Evolutionary conservation across 2,329 filamentous ascomycete species (phyloP), one percentile per base, ranked within the genome.

Genomic region (Aquanectria penicillioides): DNA sequence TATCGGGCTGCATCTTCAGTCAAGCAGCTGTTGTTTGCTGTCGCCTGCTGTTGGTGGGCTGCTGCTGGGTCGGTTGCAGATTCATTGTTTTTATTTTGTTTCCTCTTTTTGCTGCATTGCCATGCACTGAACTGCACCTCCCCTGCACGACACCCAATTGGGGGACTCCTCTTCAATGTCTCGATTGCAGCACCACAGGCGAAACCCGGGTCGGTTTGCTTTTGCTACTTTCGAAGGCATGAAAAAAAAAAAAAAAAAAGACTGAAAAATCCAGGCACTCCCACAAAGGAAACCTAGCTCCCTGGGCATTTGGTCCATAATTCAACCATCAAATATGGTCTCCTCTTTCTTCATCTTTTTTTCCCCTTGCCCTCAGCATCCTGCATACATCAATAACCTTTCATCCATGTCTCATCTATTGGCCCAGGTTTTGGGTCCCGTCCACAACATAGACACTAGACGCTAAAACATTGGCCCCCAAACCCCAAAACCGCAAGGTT

Each of bases 391-490:
- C 18, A 41, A 26, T 41, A 4, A 20, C n/a, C 23, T 4, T 2
- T 10, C 49, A 41, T 33, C 18, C 46, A 37, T 52, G 31, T 34
- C 50, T 2, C 20, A 38, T 44, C 41, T 17, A 22, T 22, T 33
- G 29, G 23, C 40, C 47, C 38, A 38, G 46, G 23, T 15, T 34
- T 44, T 53, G 41, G 34, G 52, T 41, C 28, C 15, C 28, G 43
- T 47, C 51, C 43, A 28, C 34, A 34, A 43, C 26, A 40, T 33
- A 26, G 23, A 38, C 54, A 43, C 33, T 47, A 18, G n/a, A 17
- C 33, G 47, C 54, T 51, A 51, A 51, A 51, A 34, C n/a, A 23
- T 20, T 41, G 54, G 46, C 20, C 22, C 54, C 47, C n/a, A n/a
- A n/a, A n/a, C n/a, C 33, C 36, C 28, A 28, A 15, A 43, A 25